Percentiles rank a stretch among this genome's conserved stretches.
Conservation (phyloP, 768 basidiomycete genomes). For the Lactifluus echinatus region DNA sequence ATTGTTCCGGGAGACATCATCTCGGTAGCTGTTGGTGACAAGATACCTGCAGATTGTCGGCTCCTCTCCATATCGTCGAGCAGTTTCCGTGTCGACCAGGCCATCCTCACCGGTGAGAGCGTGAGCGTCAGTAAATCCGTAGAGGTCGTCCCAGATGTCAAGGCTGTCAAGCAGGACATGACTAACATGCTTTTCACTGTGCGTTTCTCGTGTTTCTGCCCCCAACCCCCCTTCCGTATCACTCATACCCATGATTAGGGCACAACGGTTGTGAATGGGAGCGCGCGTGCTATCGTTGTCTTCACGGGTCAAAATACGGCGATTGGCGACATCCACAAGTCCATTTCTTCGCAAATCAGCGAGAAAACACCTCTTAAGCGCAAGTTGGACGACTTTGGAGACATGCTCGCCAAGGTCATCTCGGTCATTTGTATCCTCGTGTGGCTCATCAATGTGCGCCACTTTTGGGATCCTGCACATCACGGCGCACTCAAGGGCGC, state of each 20-base stretch:
- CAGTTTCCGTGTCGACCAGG: constrained; percentile 92
- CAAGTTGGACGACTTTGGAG: constrained; percentile 97
- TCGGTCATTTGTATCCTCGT: constrained; percentile 94
- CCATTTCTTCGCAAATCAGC: constrained; percentile 84
- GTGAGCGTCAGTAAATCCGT: constrained; percentile 77
- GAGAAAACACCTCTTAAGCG: constrained; percentile 97
- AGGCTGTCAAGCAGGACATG: constrained; percentile 97
- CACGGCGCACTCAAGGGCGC: constrained; percentile 88
- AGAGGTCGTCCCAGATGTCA: constrained; percentile 55
- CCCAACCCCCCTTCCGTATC: not conserved
- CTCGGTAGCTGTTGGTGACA: constrained; percentile 87
- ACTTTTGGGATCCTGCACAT: constrained; percentile 94
- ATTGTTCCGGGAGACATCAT: constrained; percentile 95
- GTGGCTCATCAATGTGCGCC: constrained; percentile 94
- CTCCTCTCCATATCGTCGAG: constrained; percentile 84
- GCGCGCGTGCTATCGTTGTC: constrained; percentile 77
- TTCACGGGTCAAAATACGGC: constrained; percentile 83
- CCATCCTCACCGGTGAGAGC: constrained; percentile 93
- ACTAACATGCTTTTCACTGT: constrained; percentile 93
- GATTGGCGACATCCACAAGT: constrained; percentile 95
- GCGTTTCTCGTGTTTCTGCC: constrained; percentile 22
- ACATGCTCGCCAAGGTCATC: constrained; percentile 96
- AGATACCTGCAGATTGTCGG: constrained; percentile 90
- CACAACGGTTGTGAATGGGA: constrained; percentile 94
- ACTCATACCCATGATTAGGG: constrained; percentile 46